These are phyloP conservation scores for Alternaria sp. DNA, from an alignment of 2,329 filamentous ascomycete genomes.

Conservation along the genomic window DNA sequence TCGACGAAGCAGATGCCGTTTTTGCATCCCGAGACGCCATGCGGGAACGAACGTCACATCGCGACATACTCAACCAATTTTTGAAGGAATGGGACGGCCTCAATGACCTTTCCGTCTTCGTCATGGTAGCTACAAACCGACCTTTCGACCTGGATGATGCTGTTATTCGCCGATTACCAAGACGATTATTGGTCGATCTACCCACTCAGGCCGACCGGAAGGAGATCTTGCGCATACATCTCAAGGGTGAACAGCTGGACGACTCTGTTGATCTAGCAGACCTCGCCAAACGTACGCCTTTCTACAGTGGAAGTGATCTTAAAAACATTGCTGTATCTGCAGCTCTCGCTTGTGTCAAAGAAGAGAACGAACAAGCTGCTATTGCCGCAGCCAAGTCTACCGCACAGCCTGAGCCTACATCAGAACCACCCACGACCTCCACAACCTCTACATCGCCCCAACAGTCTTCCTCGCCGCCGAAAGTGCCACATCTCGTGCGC, in stretches of 20 bases:
- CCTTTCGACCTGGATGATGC: constrained; percentile 95
- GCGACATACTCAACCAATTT: constrained; percentile 96
- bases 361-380: constrained; percentile 66
- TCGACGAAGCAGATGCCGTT: constrained; percentile 95
- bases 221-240: constrained; percentile 75
- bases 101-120: constrained; percentile 83
- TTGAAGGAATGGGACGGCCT: constrained; percentile 97
- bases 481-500: constrained; percentile 44
- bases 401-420: constrained; percentile 2
- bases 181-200: constrained; percentile 77
- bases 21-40: constrained; percentile 78
- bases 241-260: constrained; percentile 73
- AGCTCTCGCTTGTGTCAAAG: constrained; percentile 79
- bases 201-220: constrained; percentile 72
- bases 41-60: constrained; percentile 74
- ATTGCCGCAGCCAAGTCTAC: constrained; percentile 35
- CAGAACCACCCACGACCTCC: constrained; percentile 1
- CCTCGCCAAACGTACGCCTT: constrained; percentile 73
- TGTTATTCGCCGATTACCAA: constrained; percentile 77
- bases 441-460: constrained; percentile 13
- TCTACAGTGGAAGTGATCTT: constrained; percentile 84
- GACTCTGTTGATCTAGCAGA: constrained; percentile 67
- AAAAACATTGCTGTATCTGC: constrained; percentile 85
- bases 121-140: constrained; percentile 97
- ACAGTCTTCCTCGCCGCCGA: constrained; percentile 20